phyloP scores from a whole-genome alignment of 2,329 filamentous ascomycete species.

The Beauveria australis region DNA sequence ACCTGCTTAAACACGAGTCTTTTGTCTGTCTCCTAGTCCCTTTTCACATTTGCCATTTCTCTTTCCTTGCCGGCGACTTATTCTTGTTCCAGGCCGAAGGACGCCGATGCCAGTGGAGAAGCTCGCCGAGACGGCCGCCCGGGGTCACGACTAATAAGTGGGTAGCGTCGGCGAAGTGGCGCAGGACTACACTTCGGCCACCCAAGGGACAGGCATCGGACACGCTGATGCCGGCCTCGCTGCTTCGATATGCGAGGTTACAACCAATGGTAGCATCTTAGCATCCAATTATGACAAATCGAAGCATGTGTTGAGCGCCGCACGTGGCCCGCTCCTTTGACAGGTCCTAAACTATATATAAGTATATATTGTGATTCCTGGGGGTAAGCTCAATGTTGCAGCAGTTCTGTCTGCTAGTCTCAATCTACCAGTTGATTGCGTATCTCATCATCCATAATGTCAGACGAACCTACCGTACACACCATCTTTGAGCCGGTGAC shows the following conservation, averaged over 20 bases:
- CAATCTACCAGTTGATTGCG: background rate
- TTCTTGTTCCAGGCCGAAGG: background rate
- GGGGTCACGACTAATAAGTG: background rate
- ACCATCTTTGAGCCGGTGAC: slow-evolving; percentile 32
- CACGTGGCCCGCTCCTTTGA: background rate
- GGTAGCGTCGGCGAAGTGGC: background rate
- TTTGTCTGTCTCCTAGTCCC: background rate
- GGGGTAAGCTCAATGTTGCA: too few relatives aligned
- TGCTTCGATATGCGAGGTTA: background rate
- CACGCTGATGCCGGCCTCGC: background rate
- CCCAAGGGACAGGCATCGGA: background rate
- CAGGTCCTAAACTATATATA: background rate
- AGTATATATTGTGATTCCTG: too few relatives aligned
- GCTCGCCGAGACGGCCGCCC: background rate
- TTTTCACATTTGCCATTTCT: background rate
- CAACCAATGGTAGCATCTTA: background rate
- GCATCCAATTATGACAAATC: background rate
- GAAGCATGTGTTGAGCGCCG: background rate
- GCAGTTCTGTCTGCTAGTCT: background rate
- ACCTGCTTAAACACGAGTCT: too few relatives aligned
- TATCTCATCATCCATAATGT: background rate
- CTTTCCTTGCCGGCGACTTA: background rate
- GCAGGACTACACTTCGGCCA: background rate
- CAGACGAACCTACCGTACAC: slow-evolving; percentile 20
- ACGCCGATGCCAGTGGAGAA: background rate